Conservation (phyloP, 2,329 filamentous ascomycete species). For the Myrmaecium sp. region DNA sequence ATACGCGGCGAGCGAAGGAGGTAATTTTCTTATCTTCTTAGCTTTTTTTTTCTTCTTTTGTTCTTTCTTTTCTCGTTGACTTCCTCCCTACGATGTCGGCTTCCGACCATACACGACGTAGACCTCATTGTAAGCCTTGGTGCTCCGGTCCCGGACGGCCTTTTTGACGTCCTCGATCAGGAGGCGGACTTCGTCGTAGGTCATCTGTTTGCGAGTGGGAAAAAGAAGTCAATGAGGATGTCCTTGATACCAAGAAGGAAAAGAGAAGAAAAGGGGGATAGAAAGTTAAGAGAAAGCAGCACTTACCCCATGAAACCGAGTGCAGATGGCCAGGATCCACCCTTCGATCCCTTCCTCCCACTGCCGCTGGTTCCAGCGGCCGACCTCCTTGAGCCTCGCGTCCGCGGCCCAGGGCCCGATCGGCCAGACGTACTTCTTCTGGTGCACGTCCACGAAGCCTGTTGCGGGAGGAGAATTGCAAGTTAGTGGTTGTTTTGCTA, state of each 20-base stretch:
- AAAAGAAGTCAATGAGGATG: not conserved
- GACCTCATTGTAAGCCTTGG: conserved; percentile 22
- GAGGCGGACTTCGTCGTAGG: conserved; percentile 16
- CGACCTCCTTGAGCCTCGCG: conserved; percentile 16
- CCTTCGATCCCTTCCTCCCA: conserved; percentile 25
- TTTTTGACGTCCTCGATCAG: conserved; percentile 17
- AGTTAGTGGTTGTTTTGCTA: not conserved
- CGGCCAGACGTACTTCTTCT: conserved; percentile 14
- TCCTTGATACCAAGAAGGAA: not conserved
- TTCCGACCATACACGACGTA: conserved; percentile 15
- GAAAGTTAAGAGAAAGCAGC: not conserved
- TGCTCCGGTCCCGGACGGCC: conserved; percentile 17
- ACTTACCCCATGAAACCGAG: conserved; percentile 17
- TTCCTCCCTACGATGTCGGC: too few relatives aligned
- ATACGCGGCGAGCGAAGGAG: too few relatives aligned
- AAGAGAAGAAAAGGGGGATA: conserved; percentile 2
- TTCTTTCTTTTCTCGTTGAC: too few relatives aligned
- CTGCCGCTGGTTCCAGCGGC: conserved; percentile 20
- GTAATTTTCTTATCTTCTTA: too few relatives aligned
- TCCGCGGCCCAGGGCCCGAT: conserved; percentile 18
- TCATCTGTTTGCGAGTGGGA: conserved; percentile 11
- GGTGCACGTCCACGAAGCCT: conserved; percentile 15
- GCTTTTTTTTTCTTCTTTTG: too few relatives aligned
- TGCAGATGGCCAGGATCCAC: conserved; percentile 24
- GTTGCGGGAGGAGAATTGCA: too few relatives aligned